Percentiles rank a stretch among this genome's conserved stretches.
Conservation (phyloP, 1,284 basidiomycete genomes). For the Taiwanofungus camphoratus region DNA sequence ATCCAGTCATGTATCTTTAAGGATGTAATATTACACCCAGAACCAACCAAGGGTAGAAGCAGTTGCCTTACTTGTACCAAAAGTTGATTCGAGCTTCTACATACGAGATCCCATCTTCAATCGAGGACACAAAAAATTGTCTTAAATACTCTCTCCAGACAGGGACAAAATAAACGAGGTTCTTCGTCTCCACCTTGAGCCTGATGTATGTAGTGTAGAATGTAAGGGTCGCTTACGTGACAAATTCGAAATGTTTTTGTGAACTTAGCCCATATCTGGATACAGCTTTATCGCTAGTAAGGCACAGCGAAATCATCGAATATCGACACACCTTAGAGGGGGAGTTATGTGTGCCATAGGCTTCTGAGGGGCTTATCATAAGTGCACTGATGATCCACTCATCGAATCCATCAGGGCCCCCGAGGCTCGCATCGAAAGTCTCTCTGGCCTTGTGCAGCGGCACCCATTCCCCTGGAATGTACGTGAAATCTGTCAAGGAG, state of each 20-base stretch:
- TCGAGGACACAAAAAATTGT: conserved; percentile 55
- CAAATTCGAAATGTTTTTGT: conserved; percentile 43
- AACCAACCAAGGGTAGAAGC: conserved; percentile 1
- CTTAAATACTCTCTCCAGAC: conserved; percentile 54
- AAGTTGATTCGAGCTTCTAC: conserved; percentile 71
- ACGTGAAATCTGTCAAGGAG: conserved; percentile 41
- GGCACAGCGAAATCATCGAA: no score
- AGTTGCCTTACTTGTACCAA: conserved; percentile 39
- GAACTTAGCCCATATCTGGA: conserved; percentile 74
- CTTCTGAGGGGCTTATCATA: conserved; percentile 62
- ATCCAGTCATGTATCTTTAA: conserved; percentile 40
- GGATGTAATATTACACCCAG: not conserved
- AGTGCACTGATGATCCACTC: conserved; percentile 52
- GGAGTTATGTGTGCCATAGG: conserved; percentile 66
- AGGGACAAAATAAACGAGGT: conserved; percentile 49
- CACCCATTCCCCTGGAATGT: conserved; percentile 46
- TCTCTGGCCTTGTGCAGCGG: conserved; percentile 47
- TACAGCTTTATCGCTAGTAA: no score
- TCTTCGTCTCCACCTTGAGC: conserved; percentile 28
- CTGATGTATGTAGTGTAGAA: not conserved
- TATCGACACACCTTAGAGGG: conserved; percentile 43
- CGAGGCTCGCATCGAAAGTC: conserved; percentile 43
- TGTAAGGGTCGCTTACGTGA: conserved; percentile 27
- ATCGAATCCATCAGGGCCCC: conserved; percentile 62
- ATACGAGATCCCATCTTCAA: conserved; percentile 72